Evolutionary conservation across 1,139 yeast species (phyloP), one percentile per base, ranked within the genome.

Genomic region (Ogataea hybrid): DNA sequence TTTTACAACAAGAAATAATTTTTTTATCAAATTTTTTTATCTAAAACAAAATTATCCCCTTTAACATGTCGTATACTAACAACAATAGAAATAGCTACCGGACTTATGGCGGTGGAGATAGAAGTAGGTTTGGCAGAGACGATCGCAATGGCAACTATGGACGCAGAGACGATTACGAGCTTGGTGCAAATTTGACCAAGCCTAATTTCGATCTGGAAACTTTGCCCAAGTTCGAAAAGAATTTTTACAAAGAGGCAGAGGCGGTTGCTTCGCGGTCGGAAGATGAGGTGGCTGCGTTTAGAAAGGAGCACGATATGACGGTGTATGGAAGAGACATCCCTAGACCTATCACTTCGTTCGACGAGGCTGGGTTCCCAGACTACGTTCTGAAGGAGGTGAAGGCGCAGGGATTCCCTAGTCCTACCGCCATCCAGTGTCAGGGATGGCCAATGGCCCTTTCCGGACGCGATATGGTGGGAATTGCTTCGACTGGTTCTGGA

Each of bases 391-490:
- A 71, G 53, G 97, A 92, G 72, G 89, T 92, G 57, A 80, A 85
- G 70, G 82, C 83, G 48, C 92, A 87, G 69, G 97, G 97, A 48
- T 92, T 92, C 73, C 94, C 84, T 46, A 79, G 74, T 52, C 98
- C 98, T 58, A 92, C 98, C 46, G 88, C 88, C 53, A 92, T 92
- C 64, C 98, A 92, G 73, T 87, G 96, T 68, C 98, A 94, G 73
- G 98, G 98, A 71, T 92, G 98, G 98, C 98, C 98, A 50, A 92
- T 92, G 98, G 98, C 98, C 63, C 76, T 90, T 51, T 82, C 92
- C 59, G 98, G 98, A 73, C 85, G 97, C 71, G 97, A 92, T 68
- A 87, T 92, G 90, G 84, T 92, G 68, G 98, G 98, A 76, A 85
- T 92, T 66, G 97, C 98, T 46, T 84, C 96, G 56, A 92, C 98